phyloP scores from a whole-genome alignment of 495 filamentous ascomycete genomes.

The Baudoinia panamericana region DNA sequence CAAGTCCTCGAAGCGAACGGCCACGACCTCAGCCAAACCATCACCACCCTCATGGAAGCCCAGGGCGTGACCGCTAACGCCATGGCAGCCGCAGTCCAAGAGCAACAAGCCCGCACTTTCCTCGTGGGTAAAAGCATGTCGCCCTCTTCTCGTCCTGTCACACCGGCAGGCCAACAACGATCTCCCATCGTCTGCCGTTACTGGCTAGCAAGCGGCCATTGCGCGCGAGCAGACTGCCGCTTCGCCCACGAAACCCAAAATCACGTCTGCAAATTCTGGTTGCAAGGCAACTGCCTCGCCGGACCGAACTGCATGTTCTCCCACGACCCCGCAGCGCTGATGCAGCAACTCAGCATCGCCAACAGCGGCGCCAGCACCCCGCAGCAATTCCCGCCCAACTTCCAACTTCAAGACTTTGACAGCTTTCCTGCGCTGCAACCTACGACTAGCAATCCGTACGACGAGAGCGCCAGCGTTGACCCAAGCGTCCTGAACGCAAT shows the following conservation, averaged over 20 bases:
- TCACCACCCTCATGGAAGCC: constrained; percentile 68
- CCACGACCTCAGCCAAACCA: constrained; percentile 84
- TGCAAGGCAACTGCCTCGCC: constrained; percentile 90
- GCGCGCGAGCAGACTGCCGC: constrained; percentile 85
- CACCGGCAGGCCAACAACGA: constrained; percentile 55
- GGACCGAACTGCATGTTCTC: constrained; percentile 94
- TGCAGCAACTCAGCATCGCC: constrained; percentile 31
- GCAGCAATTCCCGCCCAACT: constrained; percentile 43
- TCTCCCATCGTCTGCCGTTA: constrained; percentile 86
- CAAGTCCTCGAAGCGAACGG: constrained; percentile 72
- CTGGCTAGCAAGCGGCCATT: constrained; percentile 82
- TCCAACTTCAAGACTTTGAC: constrained; percentile 77
- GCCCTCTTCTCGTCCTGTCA: constrained; percentile 57
- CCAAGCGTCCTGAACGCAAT: constrained; percentile 9
- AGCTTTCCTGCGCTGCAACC: constrained; percentile 75
- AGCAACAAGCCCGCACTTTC: constrained; percentile 32
- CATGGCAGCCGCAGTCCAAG: constrained; percentile 12
- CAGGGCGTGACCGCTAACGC: constrained; percentile 23
- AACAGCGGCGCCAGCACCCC: constrained; percentile 42
- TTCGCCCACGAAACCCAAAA: constrained; percentile 94
- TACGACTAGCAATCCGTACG: constrained; percentile 25
- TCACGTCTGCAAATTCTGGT: constrained; percentile 99
- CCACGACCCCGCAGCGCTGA: constrained; percentile 64
- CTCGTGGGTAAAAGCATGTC: constrained; percentile 87
- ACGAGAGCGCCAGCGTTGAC: constrained; percentile 9